Percentiles rank a stretch among this genome's conserved stretches.
Evolutionary conservation across 164 flowering plant genomes (phyloP).

Genomic region (Magnolia officinalis): DNA sequence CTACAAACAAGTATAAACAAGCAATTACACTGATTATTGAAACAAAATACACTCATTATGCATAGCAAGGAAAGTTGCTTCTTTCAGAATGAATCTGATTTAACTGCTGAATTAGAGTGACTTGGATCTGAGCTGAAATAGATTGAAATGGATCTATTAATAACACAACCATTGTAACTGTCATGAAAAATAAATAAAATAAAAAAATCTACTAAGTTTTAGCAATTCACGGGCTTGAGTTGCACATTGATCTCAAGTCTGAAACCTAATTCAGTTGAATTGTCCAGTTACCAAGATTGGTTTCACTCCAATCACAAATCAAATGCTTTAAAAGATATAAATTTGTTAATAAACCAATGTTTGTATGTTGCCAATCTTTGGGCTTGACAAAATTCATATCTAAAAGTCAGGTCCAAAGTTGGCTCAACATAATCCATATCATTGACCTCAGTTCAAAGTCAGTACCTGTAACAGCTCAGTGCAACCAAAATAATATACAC

Average conservation of each 20-base stretch:
- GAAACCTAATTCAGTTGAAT: background rate
- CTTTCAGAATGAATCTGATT: too few relatives aligned
- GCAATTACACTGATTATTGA: background rate
- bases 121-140: background rate
- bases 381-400: background rate
- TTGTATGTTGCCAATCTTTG: background rate
- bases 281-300: background rate
- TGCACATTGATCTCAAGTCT: background rate
- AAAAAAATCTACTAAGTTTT: too few relatives aligned
- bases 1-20: conserved; percentile 30
- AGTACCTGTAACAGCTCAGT: background rate
- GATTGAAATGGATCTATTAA: too few relatives aligned
- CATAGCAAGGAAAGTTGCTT: background rate
- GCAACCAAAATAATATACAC: background rate
- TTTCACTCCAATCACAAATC: background rate
- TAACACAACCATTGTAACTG: background rate
- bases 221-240: background rate
- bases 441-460: background rate
- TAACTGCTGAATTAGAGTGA: background rate
- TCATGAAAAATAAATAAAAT: background rate
- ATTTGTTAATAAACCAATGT: too few relatives aligned
- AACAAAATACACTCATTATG: background rate
- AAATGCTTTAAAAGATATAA: background rate
- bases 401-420: too few relatives aligned
- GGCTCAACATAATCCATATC: background rate